phyloP scores from a whole-genome alignment of 495 filamentous ascomycete species.

The Hypoxylon subgilvum region DNA sequence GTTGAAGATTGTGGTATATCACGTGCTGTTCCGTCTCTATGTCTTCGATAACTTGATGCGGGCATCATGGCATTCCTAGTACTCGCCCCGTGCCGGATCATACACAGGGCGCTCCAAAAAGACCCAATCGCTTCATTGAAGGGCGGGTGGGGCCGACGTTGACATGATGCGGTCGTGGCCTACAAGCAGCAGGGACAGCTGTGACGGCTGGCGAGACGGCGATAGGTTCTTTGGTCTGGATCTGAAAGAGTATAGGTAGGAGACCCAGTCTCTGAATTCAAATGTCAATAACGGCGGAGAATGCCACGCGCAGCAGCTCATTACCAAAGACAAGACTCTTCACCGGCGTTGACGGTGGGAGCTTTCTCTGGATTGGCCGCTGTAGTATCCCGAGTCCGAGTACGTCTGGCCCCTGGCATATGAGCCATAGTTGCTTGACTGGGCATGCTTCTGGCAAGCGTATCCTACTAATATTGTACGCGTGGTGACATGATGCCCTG shows the following conservation, averaged over 20 bases:
- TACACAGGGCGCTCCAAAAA: slow-evolving; percentile 20
- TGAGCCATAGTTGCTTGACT: slow-evolving; percentile 33
- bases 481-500: slow-evolving; percentile 73
- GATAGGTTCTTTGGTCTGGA: slow-evolving; percentile 44
- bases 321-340: slow-evolving; percentile 61
- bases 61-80: slow-evolving; percentile 23
- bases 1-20: slow-evolving; percentile 5
- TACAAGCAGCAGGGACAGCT: slow-evolving; percentile 55
- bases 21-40: slow-evolving; percentile 22
- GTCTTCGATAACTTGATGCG: slow-evolving; percentile 35
- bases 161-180: slow-evolving; percentile 55
- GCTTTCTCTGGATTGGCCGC: slow-evolving; percentile 52
- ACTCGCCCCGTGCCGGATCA: slow-evolving; percentile 19
- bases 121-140: slow-evolving; percentile 30
- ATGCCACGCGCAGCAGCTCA: slow-evolving; percentile 54
- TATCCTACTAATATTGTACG: slow-evolving; percentile 81
- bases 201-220: slow-evolving; percentile 51
- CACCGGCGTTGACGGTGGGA: slow-evolving; percentile 53
- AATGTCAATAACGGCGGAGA: slow-evolving; percentile 52
- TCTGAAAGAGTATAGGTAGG: slow-evolving; percentile 59
- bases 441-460: slow-evolving; percentile 69
- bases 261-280: slow-evolving; percentile 53
- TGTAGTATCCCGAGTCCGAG: slow-evolving; percentile 61
- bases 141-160: slow-evolving; percentile 49
- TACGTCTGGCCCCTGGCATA: slow-evolving; percentile 43